These are phyloP conservation scores for Amanita brunnescens DNA, from an alignment of 768 basidiomycete species.

Conservation along the genomic window DNA sequence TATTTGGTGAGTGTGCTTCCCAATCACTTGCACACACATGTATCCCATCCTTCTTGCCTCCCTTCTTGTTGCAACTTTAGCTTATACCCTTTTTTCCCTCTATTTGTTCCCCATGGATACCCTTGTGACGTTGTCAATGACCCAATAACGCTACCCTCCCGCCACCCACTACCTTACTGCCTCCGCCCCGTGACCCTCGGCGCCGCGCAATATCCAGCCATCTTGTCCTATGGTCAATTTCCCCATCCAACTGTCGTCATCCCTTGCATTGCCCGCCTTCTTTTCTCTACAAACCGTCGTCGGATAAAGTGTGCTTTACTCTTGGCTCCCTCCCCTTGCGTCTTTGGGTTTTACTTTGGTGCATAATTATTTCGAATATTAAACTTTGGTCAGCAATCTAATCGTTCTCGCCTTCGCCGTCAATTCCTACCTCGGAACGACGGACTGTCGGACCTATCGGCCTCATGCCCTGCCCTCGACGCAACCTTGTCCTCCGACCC, in stretches of 20 bases:
- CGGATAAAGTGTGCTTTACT: constrained; percentile 5
- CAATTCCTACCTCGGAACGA: too few species aligned
- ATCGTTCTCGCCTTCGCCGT: neutral
- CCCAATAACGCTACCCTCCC: constrained; percentile 1
- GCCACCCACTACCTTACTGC: constrained; percentile 1
- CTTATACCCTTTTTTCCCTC: constrained; percentile 5
- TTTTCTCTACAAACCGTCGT: neutral
- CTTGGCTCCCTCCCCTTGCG: constrained; percentile 1
- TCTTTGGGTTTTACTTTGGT: neutral
- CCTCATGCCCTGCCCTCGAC: neutral
- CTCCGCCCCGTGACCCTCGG: constrained; percentile 1
- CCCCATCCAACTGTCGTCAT: constrained; percentile 4
- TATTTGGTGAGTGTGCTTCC: constrained; percentile 5
- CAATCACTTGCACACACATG: constrained; percentile 4
- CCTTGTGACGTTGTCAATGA: constrained; percentile 2
- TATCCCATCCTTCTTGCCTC: constrained; percentile 4
- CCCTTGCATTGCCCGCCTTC: neutral
- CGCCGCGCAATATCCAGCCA: neutral
- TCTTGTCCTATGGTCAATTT: neutral
- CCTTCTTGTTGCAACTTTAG: constrained; percentile 9
- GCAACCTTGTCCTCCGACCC: neutral
- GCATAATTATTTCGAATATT: constrained; percentile 2
- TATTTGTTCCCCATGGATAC: neutral
- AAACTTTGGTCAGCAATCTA: neutral
- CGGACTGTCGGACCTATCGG: neutral